A percentile compares a stretch with the other conserved stretches of the same genome.
Conservation (phyloP, 2,329 filamentous ascomycete species). For the Stagonosporopsis rhizophila region DNA sequence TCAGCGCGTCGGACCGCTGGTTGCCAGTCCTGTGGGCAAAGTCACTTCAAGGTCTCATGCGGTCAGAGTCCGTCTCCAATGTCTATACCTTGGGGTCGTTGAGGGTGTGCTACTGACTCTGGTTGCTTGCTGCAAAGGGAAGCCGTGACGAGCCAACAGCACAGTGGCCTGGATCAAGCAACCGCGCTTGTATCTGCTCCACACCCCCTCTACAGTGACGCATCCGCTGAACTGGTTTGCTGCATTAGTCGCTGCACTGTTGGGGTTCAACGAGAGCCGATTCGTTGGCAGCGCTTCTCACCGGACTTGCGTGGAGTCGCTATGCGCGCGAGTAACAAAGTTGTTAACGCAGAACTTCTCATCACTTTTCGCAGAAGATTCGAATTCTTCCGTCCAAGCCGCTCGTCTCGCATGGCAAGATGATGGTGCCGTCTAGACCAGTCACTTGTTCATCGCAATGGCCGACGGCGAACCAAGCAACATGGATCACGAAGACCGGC, state of each 20-base stretch:
- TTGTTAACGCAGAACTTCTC: conserved; percentile 11
- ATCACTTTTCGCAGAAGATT: background rate
- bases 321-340: background rate
- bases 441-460: background rate
- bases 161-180: background rate
- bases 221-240: background rate
- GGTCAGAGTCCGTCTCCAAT: background rate
- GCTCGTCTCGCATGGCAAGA: background rate
- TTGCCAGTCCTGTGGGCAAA: background rate
- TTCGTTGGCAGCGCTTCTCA: conserved; percentile 8
- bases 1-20: background rate
- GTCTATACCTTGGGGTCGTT: too few species aligned
- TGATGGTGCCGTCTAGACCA: background rate
- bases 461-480: background rate
- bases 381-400: background rate
- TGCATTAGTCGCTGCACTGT: conserved; percentile 6
- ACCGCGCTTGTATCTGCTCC: conserved; percentile 1
- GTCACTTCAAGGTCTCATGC: background rate
- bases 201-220: conserved; percentile 9
- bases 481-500: background rate
- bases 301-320: conserved; percentile 4
- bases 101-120: background rate
- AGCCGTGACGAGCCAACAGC: conserved; percentile 3
- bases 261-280: background rate
- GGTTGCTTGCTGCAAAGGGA: background rate